Evolutionary conservation across 768 basidiomycete species (phyloP), one percentile per base, ranked within the genome.

Genomic region (Suillus placidus): DNA sequence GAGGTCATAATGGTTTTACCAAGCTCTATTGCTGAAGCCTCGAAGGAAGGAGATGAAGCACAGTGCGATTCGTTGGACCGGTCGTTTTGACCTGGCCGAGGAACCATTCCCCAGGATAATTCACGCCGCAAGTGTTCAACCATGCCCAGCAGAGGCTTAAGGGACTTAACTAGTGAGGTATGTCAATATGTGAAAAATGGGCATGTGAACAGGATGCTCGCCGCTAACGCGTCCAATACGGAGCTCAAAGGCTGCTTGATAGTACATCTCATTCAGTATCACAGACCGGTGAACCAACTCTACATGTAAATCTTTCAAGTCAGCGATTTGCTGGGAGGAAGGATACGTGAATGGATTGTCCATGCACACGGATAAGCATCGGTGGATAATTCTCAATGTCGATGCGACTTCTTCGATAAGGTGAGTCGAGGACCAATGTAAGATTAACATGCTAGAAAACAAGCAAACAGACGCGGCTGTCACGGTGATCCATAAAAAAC

Each of bases 41-140:
- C 69, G 49, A 79, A 77, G 66, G 45, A 63, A 66, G 70, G n/a
- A 64, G 60, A 35, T 63, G 51, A 3, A 47, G 61, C 30, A 72
- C 71, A 23, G 34, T 55, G 42, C 10, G 40, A 34, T 43, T 42
- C 30, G 6, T 26, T 38, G 37, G 43, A 13, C 40, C 30, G n/a
- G 12, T 35, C 10, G 30, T 18, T 35, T 23, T 43, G 18, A 51
- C 23, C 20, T 32, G 20, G 26, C 38, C 30, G 47, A 47, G 73
- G 72, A 51, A 75, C 71, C 69, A 79, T 77, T 23, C 80, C 81
- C 79, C 81, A 80, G 4, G 82, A 79, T 12, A 85, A 71, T 65
- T 83, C 82, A 38, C 82, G 76, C 7, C 83, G 79, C 9, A 82
- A 65, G 64, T 83, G 82, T 62, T 84, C 84, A 13, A 83, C 75